Evolutionary conservation across 768 basidiomycete genomes (phyloP).

Genomic region (Auriculariales sp.): DNA sequence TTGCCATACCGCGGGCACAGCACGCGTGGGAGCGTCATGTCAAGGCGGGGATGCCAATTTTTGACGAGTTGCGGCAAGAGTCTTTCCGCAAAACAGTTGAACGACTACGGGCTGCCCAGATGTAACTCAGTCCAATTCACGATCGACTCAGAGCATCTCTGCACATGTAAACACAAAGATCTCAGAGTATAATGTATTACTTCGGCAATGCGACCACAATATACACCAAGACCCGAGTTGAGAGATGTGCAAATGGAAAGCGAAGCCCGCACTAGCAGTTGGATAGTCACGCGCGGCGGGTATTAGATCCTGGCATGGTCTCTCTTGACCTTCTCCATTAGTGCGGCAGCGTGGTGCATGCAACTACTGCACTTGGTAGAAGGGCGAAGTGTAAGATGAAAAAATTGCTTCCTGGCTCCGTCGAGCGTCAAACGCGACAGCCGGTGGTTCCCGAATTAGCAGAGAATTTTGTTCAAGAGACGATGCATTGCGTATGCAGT

Average conservation of each 20-base stretch:
- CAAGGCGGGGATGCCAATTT: neutral
- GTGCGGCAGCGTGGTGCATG: neutral
- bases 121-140: too few species aligned
- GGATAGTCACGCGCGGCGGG: neutral
- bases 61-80: neutral
- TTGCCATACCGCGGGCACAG: neutral
- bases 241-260: neutral
- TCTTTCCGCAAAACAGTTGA: neutral
- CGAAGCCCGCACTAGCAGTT: neutral
- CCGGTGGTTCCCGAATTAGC: neutral
- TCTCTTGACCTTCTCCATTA: neutral
- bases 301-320: neutral
- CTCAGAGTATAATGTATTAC: too few species aligned
- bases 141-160: too few species aligned
- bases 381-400: slow-evolving; percentile 1
- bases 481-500: neutral
- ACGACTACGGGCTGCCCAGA: neutral
- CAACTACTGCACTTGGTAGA: neutral
- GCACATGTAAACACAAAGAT: too few species aligned
- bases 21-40: neutral
- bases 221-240: neutral
- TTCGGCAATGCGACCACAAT: too few species aligned
- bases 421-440: neutral
- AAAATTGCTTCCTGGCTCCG: neutral
- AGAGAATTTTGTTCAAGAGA: neutral